These are phyloP conservation scores for Cadophora malorum DNA, from an alignment of 2,329 filamentous ascomycete genomes.

Conservation along the genomic window DNA sequence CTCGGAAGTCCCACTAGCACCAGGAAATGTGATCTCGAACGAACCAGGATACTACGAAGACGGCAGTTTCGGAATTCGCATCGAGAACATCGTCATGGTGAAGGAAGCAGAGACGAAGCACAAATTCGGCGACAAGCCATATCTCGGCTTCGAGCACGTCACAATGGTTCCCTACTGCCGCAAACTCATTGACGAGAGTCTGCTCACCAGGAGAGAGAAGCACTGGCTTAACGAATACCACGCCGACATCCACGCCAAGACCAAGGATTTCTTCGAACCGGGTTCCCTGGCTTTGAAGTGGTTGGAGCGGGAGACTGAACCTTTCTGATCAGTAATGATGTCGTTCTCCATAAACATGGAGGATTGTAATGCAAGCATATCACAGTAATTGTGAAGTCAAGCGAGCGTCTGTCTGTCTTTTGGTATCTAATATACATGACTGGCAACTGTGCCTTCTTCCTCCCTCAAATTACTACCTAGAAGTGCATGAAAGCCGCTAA, in stretches of 20 bases:
- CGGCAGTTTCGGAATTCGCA: slow-evolving; percentile 90
- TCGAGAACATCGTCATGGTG: slow-evolving; percentile 95
- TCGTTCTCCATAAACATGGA: not conserved
- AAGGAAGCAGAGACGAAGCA: slow-evolving; percentile 86
- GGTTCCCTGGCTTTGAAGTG: slow-evolving; percentile 77
- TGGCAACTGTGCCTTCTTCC: slow-evolving; percentile 7
- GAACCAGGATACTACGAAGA: slow-evolving; percentile 98
- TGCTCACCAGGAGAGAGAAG: slow-evolving; percentile 78
- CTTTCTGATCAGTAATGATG: slow-evolving; percentile 43
- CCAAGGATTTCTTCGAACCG: slow-evolving; percentile 74
- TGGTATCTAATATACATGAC: slow-evolving; percentile 22
- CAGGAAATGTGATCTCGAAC: slow-evolving; percentile 96
- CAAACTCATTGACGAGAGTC: slow-evolving; percentile 78
- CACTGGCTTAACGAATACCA: slow-evolving; percentile 90
- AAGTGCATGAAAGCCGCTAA: slow-evolving; percentile 69
- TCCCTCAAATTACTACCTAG: slow-evolving; percentile 42
- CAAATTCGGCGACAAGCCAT: slow-evolving; percentile 92
- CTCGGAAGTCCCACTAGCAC: slow-evolving; percentile 83
- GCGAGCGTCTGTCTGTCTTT: slow-evolving; percentile 5
- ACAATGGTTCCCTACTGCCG: slow-evolving; percentile 96
- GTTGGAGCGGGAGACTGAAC: slow-evolving; percentile 85
- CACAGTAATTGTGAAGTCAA: not conserved
- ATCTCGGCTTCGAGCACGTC: slow-evolving; percentile 93
- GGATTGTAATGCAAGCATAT: slow-evolving; percentile 18
- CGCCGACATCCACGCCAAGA: slow-evolving; percentile 81